Evolutionary conservation across 441 rosid genomes (phyloP).

Genomic region (Erodium trifolium): DNA sequence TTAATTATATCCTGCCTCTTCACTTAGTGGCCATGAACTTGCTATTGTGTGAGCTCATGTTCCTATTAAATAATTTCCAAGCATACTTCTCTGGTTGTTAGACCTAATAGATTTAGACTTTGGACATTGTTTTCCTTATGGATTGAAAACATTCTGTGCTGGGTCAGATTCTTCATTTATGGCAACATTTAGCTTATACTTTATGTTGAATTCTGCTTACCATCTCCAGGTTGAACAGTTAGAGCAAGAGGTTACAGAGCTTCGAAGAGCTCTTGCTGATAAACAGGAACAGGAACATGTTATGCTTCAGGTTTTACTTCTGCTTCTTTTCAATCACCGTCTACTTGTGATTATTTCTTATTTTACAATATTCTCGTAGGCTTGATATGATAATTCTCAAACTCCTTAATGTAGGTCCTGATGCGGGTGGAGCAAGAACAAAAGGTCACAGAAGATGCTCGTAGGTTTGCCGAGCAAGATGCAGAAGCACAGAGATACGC

Average conservation of each 20-base stretch:
- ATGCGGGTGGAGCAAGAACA: slow-evolving; percentile 99
- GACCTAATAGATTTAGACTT: no score
- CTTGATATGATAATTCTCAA: slow-evolving; percentile 10
- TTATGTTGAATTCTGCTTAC: slow-evolving; percentile 14
- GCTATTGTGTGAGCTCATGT: no score
- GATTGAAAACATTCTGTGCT: no score
- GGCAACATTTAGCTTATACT: background rate
- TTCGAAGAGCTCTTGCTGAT: slow-evolving; percentile 67
- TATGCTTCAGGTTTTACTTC: slow-evolving; percentile 77
- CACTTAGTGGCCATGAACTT: background rate
- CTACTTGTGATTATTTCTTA: slow-evolving; percentile 6
- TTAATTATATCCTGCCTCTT: background rate
- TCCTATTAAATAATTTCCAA: no score
- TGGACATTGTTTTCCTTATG: no score
- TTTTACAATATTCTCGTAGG: slow-evolving; percentile 14
- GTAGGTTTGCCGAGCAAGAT: slow-evolving; percentile 96
- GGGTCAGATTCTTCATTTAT: no score
- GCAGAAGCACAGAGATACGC: slow-evolving; percentile 94
- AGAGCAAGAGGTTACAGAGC: slow-evolving; percentile 70
- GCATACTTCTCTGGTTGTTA: no score
- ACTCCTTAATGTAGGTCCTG: slow-evolving; percentile 44
- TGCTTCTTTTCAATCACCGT: slow-evolving; percentile 17
- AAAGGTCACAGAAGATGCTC: slow-evolving; percentile 93
- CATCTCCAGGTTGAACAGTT: slow-evolving; percentile 75
- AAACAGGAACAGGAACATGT: slow-evolving; percentile 98